Evolutionary conservation across 2,329 filamentous ascomycete species (phyloP), one percentile per base, ranked within the genome.

Genomic region (Hypoxylon sp.): DNA sequence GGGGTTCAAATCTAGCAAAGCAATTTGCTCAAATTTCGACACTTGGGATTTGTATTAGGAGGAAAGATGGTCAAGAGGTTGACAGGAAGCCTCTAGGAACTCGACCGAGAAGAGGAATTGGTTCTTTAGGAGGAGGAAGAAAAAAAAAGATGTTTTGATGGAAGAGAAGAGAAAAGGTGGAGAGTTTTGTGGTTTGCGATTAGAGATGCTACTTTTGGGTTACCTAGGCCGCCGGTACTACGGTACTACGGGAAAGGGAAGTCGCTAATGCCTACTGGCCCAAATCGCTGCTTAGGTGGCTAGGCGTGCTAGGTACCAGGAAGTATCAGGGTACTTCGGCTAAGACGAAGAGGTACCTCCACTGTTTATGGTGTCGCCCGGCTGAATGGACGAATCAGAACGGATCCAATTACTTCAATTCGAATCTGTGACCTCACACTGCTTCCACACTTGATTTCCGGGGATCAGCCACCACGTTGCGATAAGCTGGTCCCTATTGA

Each of bases 161-260:
- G 58, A 61, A 72, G 65, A 72, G 59, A 69, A 68, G 61, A 66
- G 76, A 75, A 78, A 77, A 77, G 77, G 77, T 78, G 77, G 78
- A 79, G 77, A 77, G 77, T 74, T 76, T 75, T 74, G 71, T 68
- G 63, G 74, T 73, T 77, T 77, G 73, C 72, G 75, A 77, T 75
- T 75, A 74, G 73, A 74, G 70, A 75, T 73, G 73, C 67, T 67
- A 69, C 61, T 30, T 60, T 57, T 60, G 49, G 25, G 46, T 23
- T 55, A 59, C 61, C 51, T 66, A 30, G 60, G 59, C 63, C 57
- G 56, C 34, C 60, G 58, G 65, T 68, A 65, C 64, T 51, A 61
- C 67, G 60, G 67, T 65, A 67, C 66, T 60, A 60, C 65, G 63
- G 68, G 53, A 68, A 70, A 71, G 63, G 56, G 63, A 69, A 69